A percentile compares a stretch with the other conserved stretches of the same genome.
Conservation (phyloP, 441 rosid genomes). For the Raphanus hybrid region DNA sequence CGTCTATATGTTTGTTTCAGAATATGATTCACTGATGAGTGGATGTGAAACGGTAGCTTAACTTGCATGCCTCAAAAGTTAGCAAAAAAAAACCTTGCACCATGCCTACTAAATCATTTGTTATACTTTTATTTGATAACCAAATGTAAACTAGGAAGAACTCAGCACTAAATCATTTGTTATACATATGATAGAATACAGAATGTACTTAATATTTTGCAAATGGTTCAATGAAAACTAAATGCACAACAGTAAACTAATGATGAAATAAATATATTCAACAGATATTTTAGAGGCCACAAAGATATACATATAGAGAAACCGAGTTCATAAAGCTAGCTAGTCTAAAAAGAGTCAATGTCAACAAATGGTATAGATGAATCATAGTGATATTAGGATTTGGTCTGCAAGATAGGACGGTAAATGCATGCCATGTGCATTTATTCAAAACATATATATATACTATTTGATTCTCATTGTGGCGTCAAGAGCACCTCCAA, state of each 20-base stretch:
- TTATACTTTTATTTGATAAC: background rate
- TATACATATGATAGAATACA: background rate
- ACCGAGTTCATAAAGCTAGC: conserved; percentile 1
- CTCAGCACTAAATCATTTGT: background rate
- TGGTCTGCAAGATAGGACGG: conserved; percentile 29
- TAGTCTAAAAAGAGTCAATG: conserved; percentile 31
- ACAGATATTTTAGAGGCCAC: conserved; percentile 13
- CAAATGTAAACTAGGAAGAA: too few relatives aligned
- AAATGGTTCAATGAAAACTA: conserved; percentile 3
- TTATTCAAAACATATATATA: conserved; percentile 1
- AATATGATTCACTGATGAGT: background rate
- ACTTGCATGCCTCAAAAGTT: background rate
- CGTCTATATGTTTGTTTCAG: background rate
- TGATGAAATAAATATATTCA: too few relatives aligned
- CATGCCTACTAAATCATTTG: background rate
- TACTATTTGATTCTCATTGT: conserved; percentile 11
- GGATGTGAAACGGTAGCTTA: conserved; percentile 5
- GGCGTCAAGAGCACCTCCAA: background rate
- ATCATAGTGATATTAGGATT: conserved; percentile 35
- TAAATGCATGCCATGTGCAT: conserved; percentile 36
- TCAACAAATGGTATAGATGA: conserved; percentile 29
- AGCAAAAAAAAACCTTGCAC: background rate
- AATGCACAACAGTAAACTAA: background rate
- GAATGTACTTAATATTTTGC: background rate
- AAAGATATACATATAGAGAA: conserved; percentile 2